Conservation (phyloP, 192 early-diverging fungal species). For the Backusella morwellensis region DNA sequence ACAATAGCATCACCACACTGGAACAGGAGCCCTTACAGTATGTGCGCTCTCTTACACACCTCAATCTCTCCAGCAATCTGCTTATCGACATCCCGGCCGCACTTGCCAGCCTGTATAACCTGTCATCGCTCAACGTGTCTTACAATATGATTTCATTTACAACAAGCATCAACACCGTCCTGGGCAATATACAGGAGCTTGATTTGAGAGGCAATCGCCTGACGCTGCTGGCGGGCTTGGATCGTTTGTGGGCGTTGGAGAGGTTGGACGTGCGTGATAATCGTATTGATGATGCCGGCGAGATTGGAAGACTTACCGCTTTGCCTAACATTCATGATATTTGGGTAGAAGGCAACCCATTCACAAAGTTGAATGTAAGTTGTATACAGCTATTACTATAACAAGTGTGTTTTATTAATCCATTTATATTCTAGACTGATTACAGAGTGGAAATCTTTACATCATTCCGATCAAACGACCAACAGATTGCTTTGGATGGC, state of each 20-base stretch:
- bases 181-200: constrained; percentile 52
- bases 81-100: constrained; percentile 43
- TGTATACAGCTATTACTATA: no score
- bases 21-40: constrained; percentile 38
- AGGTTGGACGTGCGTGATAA: constrained; percentile 56
- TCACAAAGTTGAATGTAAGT: constrained; percentile 42
- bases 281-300: constrained; percentile 46
- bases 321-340: constrained; percentile 49
- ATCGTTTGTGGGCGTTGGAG: constrained; percentile 55
- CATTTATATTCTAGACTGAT: constrained; percentile 35
- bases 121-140: constrained; percentile 48
- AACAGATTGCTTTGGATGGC: constrained; percentile 50
- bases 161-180: constrained; percentile 43
- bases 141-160: constrained; percentile 56
- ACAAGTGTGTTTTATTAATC: not conserved
- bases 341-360: constrained; percentile 56
- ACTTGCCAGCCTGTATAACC: constrained; percentile 45
- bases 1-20: constrained; percentile 49
- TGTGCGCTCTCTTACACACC: constrained; percentile 37
- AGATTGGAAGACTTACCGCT: constrained; percentile 47
- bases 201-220: constrained; percentile 51
- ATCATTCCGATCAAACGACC: constrained; percentile 38
- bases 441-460: constrained; percentile 52
- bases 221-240: constrained; percentile 49
- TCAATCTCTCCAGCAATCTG: constrained; percentile 55